Evolutionary conservation across 1,284 basidiomycete genomes (phyloP), one percentile per base, ranked within the genome.

Genomic region (Tetrapyrgos nigripes): DNA sequence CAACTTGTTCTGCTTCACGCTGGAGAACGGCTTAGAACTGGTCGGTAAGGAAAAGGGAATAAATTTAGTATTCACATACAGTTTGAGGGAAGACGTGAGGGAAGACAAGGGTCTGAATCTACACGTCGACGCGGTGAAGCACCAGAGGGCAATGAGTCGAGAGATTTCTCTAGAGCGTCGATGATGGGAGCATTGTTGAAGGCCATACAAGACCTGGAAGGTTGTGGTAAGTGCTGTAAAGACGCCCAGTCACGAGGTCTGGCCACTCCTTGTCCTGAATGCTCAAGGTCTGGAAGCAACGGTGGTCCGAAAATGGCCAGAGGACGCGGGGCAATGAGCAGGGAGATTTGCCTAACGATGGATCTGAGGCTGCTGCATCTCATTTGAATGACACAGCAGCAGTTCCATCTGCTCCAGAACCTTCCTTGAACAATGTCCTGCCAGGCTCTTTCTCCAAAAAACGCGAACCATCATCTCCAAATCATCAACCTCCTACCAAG

Each of bases 51-150:
- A 49, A 47, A 37, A 56, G 54, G n/a, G 57, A 55, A 60, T 19
- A 27, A 46, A 26, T 21, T 40, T 60, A 52, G 51, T 37, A 52
- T 45, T 50, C 46, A 78, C 81, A 56, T 64, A 88, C 90, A 81
- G 57, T 73, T 82, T 17, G 84, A 83, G 21, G 91, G 91, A 43
- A 92, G 78, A n/a, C 89, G 80, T 49, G 80, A 82, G 45, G 84
- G 85, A 44, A 92, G 78, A 71, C 87, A 89, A 55, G 82, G 82
- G n/a, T 83, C 76, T 4, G 82, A 80, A 11, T 63, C 61, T 3
- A 84, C 60, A 46, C 78, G 79, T 63, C 69, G 78, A 61, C 76
- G 68, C 67, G 48, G 59, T 14, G 14, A 49, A 53, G 46, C 14
- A 50, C 56, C 57, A 24, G 51, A 26, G 17, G 35, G 47, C 37